These are phyloP conservation scores for Exophiala xenobiotica DNA, from an alignment of 2,329 filamentous ascomycete genomes.

Conservation along the genomic window DNA sequence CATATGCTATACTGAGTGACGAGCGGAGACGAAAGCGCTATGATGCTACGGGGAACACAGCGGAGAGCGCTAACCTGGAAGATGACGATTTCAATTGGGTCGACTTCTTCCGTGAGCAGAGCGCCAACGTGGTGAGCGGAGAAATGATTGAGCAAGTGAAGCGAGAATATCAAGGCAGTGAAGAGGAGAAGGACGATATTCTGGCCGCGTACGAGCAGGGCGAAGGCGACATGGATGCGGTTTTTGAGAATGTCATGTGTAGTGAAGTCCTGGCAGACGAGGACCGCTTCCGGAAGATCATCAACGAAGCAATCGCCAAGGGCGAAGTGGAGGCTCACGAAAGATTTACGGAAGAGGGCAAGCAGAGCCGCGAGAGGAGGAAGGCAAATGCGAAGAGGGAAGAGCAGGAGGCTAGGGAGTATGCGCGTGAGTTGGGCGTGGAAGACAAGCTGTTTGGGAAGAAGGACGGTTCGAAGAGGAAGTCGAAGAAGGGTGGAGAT, in stretches of 20 bases:
- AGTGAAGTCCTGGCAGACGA: constrained; percentile 83
- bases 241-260: constrained; percentile 85
- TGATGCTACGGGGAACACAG: constrained; percentile 84
- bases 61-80: constrained; percentile 72
- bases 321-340: constrained; percentile 66
- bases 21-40: constrained; percentile 77
- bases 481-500: constrained; percentile 44
- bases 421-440: constrained; percentile 72
- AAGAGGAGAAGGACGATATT: constrained; percentile 78
- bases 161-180: constrained; percentile 75
- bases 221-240: constrained; percentile 70
- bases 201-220: constrained; percentile 70
- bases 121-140: constrained; percentile 69
- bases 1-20: constrained; percentile 90
- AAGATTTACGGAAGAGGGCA: constrained; percentile 72
- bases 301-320: constrained; percentile 73
- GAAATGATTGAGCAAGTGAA: constrained; percentile 76
- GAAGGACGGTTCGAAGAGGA: constrained; percentile 48
- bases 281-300: constrained; percentile 74
- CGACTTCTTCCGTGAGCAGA: constrained; percentile 85
- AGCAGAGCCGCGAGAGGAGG: constrained; percentile 60
- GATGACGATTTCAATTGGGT: constrained; percentile 84
- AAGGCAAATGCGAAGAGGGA: constrained; percentile 65
- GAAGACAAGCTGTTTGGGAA: constrained; percentile 66
- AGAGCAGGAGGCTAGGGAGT: constrained; percentile 69